Percentiles rank a stretch among this genome's conserved stretches.
phyloP scores from a whole-genome alignment of 441 rosid species.

The Croton setiger region DNA sequence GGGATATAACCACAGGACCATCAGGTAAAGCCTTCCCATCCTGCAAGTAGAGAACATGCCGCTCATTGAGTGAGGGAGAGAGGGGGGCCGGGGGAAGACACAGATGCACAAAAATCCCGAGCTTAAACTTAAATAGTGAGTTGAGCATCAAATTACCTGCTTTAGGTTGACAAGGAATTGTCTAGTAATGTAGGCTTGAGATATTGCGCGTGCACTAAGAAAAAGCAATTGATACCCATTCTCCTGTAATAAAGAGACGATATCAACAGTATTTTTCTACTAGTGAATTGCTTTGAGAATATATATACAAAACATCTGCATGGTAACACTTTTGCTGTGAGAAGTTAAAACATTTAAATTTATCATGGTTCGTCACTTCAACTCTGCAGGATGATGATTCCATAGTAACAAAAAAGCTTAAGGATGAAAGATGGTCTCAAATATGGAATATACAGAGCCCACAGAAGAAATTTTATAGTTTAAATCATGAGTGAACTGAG shows the following conservation, averaged over 20 bases:
- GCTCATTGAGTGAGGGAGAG: conserved; percentile 12
- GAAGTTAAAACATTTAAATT: neutral
- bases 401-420: conserved; percentile 13
- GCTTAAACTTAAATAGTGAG: conserved; percentile 11
- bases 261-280: neutral
- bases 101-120: neutral
- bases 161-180: conserved; percentile 79
- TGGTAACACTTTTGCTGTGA: neutral
- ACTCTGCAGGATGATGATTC: neutral
- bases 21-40: conserved; percentile 94
- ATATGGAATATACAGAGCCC: neutral
- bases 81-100: conserved; percentile 14
- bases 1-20: conserved; percentile 96
- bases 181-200: conserved; percentile 87
- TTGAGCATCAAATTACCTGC: conserved; percentile 52
- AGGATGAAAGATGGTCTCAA: conserved; percentile 11
- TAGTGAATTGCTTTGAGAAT: conserved; percentile 8
- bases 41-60: conserved; percentile 33
- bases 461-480: conserved; percentile 9
- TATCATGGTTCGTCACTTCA: neutral
- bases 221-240: conserved; percentile 95
- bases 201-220: conserved; percentile 94
- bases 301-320: conserved; percentile 1
- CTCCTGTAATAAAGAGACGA: conserved; percentile 53
- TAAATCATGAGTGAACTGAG: neutral